A percentile compares a stretch with the other conserved stretches of the same genome.
phyloP scores from a whole-genome alignment of 768 basidiomycete species.

The Rhodotorula paludigena region DNA sequence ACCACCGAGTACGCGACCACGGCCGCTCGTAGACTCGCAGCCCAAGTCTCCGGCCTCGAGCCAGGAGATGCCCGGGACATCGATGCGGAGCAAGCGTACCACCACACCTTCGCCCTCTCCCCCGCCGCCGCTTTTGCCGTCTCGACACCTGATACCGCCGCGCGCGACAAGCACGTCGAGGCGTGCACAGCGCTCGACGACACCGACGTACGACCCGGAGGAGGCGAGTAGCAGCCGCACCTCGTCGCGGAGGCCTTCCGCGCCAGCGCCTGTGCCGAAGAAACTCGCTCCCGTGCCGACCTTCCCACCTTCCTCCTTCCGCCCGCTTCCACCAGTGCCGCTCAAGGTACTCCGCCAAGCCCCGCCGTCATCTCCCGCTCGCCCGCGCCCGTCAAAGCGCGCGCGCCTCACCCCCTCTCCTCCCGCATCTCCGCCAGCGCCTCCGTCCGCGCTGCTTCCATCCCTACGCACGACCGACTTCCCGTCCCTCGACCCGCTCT shows the following conservation, averaged over 20 bases:
- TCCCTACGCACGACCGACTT: background rate
- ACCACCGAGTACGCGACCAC: background rate
- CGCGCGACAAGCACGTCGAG: background rate
- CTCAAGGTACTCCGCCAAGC: background rate
- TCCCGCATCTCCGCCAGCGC: background rate
- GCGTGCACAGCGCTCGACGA: background rate
- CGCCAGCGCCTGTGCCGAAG: background rate
- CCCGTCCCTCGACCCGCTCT: background rate
- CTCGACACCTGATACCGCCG: background rate
- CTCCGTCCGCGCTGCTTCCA: background rate
- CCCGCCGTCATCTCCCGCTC: background rate
- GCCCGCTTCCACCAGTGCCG: background rate
- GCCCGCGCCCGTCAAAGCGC: background rate
- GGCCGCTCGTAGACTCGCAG: background rate
- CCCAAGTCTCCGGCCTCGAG: background rate
- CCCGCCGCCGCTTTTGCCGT: background rate
- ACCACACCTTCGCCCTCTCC: constrained; percentile 1
- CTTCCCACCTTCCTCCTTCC: background rate
- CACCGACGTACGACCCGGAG: background rate
- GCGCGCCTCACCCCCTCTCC: background rate
- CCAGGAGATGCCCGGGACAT: background rate
- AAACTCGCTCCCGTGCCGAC: background rate
- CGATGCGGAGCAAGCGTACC: background rate
- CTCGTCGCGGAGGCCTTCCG: too few relatives aligned
- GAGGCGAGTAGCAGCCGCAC: too few relatives aligned